Base-by-base conservation (phyloP, 2,329 filamentous ascomycete species). In the Neonectria ditissima region DNA sequence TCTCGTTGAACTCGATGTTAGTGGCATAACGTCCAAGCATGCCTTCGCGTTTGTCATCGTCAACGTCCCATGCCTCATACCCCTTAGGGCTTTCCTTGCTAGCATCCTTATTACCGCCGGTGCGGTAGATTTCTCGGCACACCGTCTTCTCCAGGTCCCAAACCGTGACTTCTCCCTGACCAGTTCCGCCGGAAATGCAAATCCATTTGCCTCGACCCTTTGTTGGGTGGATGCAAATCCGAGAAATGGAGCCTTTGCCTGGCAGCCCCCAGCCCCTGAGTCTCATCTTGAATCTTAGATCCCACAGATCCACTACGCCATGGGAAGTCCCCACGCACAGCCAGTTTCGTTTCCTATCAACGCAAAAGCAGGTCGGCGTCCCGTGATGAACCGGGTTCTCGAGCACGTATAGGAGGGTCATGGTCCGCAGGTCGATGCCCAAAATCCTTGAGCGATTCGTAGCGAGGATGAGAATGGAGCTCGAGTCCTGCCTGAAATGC, bases 81-180 rank as follows among this genome's bases (percentile, higher is more conserved):
- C 86, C 86, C 73, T 88, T 90, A 1, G 85, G 80, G 0, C 81
- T 81, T 60, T 91, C 86, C 78, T 88, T 86, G 56, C 81, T 84
- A 32, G 80, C 81, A 62, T 91, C 86, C 79, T 88, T 86, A 55
- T 81, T 83, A 26, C 87, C 87, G 2, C 89, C 86, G 76, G 76
- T 91, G 80, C 93, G 90, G 76, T 97, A 97, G 1, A 97, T 90
- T 76, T 98, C 94, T 63, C 93, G 88, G 74, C 96, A 99, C 48
- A 92, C 86, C 8, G 90, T 89, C 80, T 95, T 97, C 76, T 98
- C 95, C 16, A 98, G 84, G 74, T 98, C 96, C 96, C 96, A 99
- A 1, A 97, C 92, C 0, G 93, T 97, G 32, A 99, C 88, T 75
- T 99, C 96, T 16, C 93, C 93, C 65, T 92, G 89, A 4, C 89